Percentiles rank a stretch among this genome's conserved stretches.
Evolutionary conservation across 192 early-diverging fungal genomes (phyloP).

Genomic region (Obelidium mucronatum): DNA sequence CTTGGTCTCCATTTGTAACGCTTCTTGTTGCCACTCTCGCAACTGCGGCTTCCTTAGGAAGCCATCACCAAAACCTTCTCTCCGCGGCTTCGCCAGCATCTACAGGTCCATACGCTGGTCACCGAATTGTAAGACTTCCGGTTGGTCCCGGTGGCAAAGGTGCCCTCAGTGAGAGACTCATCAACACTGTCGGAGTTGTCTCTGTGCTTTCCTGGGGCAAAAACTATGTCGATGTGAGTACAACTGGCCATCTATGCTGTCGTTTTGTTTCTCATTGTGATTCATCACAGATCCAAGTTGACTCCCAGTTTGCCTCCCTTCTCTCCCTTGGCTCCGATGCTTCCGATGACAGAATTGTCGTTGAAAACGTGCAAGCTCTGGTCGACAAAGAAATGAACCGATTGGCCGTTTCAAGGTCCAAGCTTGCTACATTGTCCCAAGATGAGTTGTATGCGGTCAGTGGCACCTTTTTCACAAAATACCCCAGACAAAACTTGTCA

Average conservation of each 20-base stretch:
- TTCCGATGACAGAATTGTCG: not conserved
- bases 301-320: conserved; percentile 6
- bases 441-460: not conserved
- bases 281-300: conserved; percentile 10
- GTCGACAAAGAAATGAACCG: conserved; percentile 27
- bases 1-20: too few relatives aligned
- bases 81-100: not conserved
- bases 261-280: not conserved
- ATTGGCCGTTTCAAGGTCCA: not conserved
- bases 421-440: not conserved
- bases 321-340: not conserved
- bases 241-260: not conserved
- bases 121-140: not conserved
- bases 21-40: too few relatives aligned
- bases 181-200: not conserved
- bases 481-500: not conserved
- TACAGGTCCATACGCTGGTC: not conserved
- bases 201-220: conserved; percentile 3
- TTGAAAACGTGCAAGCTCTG: conserved; percentile 17
- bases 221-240: conserved; percentile 17
- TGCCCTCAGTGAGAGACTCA: not conserved
- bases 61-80: not conserved
- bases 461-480: not conserved
- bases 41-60: too few relatives aligned
- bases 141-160: not conserved